Evolutionary conservation across 192 early-diverging fungal species (phyloP), one percentile per base, ranked within the genome.

Genomic region (Umbelopsis sp.): DNA sequence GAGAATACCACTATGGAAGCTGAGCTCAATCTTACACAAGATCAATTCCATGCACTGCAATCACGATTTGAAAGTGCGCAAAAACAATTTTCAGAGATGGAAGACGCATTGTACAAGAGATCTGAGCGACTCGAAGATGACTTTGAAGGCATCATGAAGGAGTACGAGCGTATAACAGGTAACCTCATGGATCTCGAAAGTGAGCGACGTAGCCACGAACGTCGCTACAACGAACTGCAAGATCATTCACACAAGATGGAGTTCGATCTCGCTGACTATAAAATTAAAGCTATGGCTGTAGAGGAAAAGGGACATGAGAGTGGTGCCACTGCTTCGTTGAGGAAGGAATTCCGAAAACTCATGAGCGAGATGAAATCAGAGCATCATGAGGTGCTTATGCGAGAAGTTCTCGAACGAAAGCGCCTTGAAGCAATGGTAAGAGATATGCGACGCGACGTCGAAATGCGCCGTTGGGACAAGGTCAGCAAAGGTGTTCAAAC

Each of bases 311-410:
- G 20, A 65, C 22, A 41, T 14, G 72, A 78, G 9, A 71, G 72
- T 3, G 71, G 75, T 0, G 82, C 85, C 0, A 88, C 87, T 0
- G 74, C 84, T 10, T 77, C 84, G 0, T 66, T 88, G 25, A 70
- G 87, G 26, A 85, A 82, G 66, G 87, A 88, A 50, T 88, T 88
- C 50, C 68, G 87, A 47, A 76, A 78, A 17, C 80, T 86, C 65
- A 83, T 86, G 71, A 72, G 67, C 20, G 84, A 86, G 26, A 51
- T 84, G 32, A 80, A 80, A 66, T 56, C 69, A 11, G 87, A 88
- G 29, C 85, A 88, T 26, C 78, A 84, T 41, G 83, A 82, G 62
- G 53, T 72, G 0, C 66, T 88, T 22, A 77, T 81, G 4, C 75
- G 79, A 31, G 87, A 85, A 54, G 74, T 72, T 0, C 78, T 82